Evolutionary conservation across 352 stramenopile species (phyloP).

Genomic region (Phytopythium cucurbitacearum): DNA sequence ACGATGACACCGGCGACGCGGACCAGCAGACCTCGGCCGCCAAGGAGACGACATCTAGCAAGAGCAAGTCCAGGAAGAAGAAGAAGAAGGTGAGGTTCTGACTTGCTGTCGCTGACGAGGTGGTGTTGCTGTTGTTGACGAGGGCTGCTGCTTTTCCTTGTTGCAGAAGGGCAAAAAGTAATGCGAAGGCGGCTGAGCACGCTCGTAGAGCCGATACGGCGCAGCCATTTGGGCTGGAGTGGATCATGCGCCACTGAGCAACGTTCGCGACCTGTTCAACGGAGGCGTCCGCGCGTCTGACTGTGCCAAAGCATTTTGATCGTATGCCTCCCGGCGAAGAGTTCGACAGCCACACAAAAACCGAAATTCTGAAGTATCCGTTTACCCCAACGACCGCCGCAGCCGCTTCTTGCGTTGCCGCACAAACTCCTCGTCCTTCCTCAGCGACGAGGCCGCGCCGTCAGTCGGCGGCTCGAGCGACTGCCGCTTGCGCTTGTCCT

Average conservation of each 20-base stretch:
- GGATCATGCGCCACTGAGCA: too few species aligned
- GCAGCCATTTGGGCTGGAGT: too few species aligned
- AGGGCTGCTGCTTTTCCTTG: not conserved
- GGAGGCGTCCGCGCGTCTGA: too few species aligned
- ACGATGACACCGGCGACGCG: not conserved
- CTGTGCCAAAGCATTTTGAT: too few species aligned
- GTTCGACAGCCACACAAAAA: too few species aligned
- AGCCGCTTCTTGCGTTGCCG: constrained; percentile 37
- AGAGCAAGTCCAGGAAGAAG: constrained; percentile 7
- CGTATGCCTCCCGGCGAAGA: too few species aligned
- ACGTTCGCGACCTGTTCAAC: too few species aligned
- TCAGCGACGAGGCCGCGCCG: constrained; percentile 7
- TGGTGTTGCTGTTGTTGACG: not conserved
- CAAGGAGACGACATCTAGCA: constrained; percentile 1
- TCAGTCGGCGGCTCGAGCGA: constrained; percentile 3
- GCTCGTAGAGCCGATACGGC: too few species aligned
- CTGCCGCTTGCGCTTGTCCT: constrained; percentile 21
- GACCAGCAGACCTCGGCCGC: not conserved
- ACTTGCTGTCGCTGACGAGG: not conserved
- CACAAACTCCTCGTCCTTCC: constrained; percentile 25
- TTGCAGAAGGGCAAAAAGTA: constrained; percentile 8
- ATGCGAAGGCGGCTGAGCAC: too few species aligned
- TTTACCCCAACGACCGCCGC: constrained; percentile 33
- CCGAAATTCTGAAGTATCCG: not conserved
- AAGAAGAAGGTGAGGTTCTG: constrained; percentile 1